phyloP scores from a whole-genome alignment of 495 filamentous ascomycete species.

The Hyaloscypha finlandica region DNA sequence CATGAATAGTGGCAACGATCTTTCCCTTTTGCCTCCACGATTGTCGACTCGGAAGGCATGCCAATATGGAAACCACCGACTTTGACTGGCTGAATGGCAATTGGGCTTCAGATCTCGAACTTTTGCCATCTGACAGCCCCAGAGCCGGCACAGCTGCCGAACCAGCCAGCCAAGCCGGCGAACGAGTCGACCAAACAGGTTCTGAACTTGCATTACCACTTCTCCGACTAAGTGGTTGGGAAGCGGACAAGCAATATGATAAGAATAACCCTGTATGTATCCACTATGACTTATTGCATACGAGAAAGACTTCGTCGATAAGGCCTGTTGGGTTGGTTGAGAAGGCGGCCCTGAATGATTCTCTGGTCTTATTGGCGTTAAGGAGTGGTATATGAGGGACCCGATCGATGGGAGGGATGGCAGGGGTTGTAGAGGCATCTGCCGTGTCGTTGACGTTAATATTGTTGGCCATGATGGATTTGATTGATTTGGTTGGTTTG shows the following conservation, averaged over 20 bases:
- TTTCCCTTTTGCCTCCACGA: constrained; percentile 3
- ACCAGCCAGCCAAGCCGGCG: constrained; percentile 14
- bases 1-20: neutral
- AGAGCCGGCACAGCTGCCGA: constrained; percentile 13
- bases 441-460: no score
- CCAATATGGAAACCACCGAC: constrained; percentile 22
- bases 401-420: no score
- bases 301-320: no score
- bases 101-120: constrained; percentile 10
- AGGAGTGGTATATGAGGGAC: no score
- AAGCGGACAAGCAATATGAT: constrained; percentile 25
- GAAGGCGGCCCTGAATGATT: no score
- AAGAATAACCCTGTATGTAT: constrained; percentile 26
- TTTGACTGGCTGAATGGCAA: constrained; percentile 11
- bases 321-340: no score
- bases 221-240: constrained; percentile 25
- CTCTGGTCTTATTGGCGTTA: no score
- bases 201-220: constrained; percentile 13
- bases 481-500: no score
- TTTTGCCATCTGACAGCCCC: constrained; percentile 18
- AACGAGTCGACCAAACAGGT: constrained; percentile 24
- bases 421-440: no score
- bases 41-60: neutral
- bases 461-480: no score
- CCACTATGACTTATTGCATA: constrained; percentile 28